phyloP scores from a whole-genome alignment of 306 rosid genomes.

The Mimosa pudica region DNA sequence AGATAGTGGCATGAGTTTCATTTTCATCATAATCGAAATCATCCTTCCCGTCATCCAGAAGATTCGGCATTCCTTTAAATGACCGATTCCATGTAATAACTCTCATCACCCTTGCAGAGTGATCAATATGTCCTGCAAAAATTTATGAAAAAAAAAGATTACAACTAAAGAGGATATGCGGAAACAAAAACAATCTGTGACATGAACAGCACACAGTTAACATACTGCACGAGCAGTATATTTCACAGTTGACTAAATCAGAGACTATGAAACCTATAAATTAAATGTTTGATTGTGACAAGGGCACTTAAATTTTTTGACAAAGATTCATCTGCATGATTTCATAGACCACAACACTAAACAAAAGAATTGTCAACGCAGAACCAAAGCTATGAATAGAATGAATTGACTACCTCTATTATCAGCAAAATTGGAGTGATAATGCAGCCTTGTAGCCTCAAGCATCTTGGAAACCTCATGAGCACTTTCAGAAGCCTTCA shows the following conservation, averaged over 20 bases:
- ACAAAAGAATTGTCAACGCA: constrained; percentile 9
- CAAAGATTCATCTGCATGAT: not conserved
- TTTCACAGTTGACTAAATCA: not conserved
- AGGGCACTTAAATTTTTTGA: not conserved
- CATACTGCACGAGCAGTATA: not conserved
- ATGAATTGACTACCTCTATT: constrained; percentile 69
- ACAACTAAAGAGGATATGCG: not conserved
- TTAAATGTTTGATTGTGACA: not conserved
- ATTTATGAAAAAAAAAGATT: not conserved
- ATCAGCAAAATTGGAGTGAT: constrained; percentile 97
- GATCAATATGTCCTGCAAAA: constrained; percentile 83
- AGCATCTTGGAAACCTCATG: constrained; percentile 95
- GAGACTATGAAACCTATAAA: constrained; percentile 12
- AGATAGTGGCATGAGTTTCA: constrained; percentile 89
- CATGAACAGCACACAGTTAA: not conserved
- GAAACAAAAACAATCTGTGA: not conserved
- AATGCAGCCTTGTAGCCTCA: constrained; percentile 86
- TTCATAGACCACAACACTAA: not conserved
- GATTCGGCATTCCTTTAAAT: constrained; percentile 59
- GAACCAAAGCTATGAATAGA: not conserved
- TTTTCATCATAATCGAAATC: constrained; percentile 73
- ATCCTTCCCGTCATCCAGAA: constrained; percentile 67
- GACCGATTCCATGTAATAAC: constrained; percentile 95
- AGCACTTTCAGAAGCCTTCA: constrained; percentile 88
- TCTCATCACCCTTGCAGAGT: constrained; percentile 92